A percentile compares a stretch with the other conserved stretches of the same genome.
These are phyloP conservation scores for Annona squamosa DNA, from an alignment of 164 flowering plant species.

Conservation along the genomic window DNA sequence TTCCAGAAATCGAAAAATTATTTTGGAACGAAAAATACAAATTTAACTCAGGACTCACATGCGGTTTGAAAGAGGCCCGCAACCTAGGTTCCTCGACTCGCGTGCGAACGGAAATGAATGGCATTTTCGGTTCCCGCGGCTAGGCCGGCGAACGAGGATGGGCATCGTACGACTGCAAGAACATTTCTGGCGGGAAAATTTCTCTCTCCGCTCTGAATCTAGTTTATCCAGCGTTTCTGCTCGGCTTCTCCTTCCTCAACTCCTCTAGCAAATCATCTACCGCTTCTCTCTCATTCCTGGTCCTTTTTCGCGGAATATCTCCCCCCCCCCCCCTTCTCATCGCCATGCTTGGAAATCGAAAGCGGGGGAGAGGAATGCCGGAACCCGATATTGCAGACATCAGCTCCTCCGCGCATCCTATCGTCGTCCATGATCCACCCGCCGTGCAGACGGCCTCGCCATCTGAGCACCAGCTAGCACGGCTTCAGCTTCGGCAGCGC, in stretches of 20 bases:
- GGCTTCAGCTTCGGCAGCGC: constrained; percentile 43
- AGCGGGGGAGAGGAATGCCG: constrained; percentile 10
- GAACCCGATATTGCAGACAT: not conserved
- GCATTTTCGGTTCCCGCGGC: too few species aligned
- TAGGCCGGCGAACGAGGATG: too few species aligned
- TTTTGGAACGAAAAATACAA: too few species aligned
- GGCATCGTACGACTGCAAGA: not conserved
- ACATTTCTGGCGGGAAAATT: not conserved
- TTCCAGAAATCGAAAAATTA: too few species aligned
- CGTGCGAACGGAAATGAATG: too few species aligned
- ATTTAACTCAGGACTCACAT: too few species aligned
- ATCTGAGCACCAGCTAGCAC: constrained; percentile 18
- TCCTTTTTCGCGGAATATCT: not conserved
- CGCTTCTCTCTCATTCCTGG: not conserved
- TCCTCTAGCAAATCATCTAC: not conserved
- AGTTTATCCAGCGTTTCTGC: not conserved
- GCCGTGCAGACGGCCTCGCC: not conserved
- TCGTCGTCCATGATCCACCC: not conserved
- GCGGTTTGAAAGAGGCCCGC: too few species aligned
- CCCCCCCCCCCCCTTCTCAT: not conserved
- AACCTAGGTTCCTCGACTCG: too few species aligned
- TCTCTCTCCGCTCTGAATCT: not conserved
- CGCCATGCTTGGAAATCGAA: constrained; percentile 10
- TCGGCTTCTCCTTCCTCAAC: not conserved
- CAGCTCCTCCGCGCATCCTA: not conserved